A percentile compares a stretch with the other conserved stretches of the same genome.
These are phyloP conservation scores for Tarenaya hassleriana DNA, from an alignment of 345 rosid species.

Conservation along the genomic window DNA sequence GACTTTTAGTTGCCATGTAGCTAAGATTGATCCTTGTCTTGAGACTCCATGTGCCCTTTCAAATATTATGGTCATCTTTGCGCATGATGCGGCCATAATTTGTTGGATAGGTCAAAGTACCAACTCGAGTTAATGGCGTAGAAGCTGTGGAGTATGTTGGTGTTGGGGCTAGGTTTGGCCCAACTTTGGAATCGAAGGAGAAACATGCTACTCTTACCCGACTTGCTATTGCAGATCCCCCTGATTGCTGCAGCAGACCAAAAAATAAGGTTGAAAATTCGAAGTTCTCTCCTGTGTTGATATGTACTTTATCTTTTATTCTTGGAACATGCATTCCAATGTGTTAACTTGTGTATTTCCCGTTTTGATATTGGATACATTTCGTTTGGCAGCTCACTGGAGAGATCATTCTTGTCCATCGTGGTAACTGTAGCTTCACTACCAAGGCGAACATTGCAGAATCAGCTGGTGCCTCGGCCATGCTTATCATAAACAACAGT, in stretches of 20 bases:
- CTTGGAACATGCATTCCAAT: not conserved
- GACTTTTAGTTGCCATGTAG: not conserved
- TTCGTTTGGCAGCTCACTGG: slow-evolving; percentile 44
- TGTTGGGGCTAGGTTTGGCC: slow-evolving; percentile 90
- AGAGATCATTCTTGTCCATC: slow-evolving; percentile 63
- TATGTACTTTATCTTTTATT: not conserved
- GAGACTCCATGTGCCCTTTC: not conserved
- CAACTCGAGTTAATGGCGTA: slow-evolving; percentile 54
- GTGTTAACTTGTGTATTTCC: slow-evolving; percentile 9
- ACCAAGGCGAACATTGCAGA: slow-evolving; percentile 66
- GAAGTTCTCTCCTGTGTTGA: not conserved
- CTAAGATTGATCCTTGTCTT: not conserved
- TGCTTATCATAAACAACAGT: slow-evolving; percentile 63
- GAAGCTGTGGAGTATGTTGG: slow-evolving; percentile 74
- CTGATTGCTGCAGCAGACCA: slow-evolving; percentile 63
- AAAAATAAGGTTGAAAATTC: slow-evolving; percentile 43
- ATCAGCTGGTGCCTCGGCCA: slow-evolving; percentile 66
- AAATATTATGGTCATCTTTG: not conserved
- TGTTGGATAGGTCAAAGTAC: slow-evolving; percentile 67
- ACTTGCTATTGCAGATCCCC: slow-evolving; percentile 71
- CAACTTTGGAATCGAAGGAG: slow-evolving; percentile 74
- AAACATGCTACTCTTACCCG: slow-evolving; percentile 55
- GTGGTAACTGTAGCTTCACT: slow-evolving; percentile 87
- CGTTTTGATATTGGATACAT: slow-evolving; percentile 15
- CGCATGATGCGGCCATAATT: slow-evolving; percentile 1